A percentile compares a stretch with the other conserved stretches of the same genome.
phyloP scores from a whole-genome alignment of 2,329 filamentous ascomycete species.

The Stachybotrys chlorohalonatus region DNA sequence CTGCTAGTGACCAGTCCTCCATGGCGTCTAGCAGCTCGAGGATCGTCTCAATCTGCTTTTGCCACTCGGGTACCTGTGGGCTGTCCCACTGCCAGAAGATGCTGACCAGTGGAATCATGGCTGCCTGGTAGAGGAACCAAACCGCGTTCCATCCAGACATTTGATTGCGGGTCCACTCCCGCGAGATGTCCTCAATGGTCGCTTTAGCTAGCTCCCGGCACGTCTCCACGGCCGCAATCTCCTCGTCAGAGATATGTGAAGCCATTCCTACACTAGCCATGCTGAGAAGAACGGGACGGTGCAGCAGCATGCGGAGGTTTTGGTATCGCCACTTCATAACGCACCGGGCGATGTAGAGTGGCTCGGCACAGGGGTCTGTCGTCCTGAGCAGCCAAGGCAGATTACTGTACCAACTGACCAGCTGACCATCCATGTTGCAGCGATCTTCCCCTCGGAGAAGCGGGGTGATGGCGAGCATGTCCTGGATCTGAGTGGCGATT shows the following conservation, averaged over 20 bases:
- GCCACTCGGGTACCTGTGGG: conserved; percentile 40
- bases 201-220: conserved; percentile 61
- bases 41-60: conserved; percentile 47
- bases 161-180: conserved; percentile 61
- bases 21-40: conserved; percentile 53
- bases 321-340: conserved; percentile 79
- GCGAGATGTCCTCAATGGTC: conserved; percentile 62
- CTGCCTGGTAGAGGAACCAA: conserved; percentile 73
- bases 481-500: conserved; percentile 69
- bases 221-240: conserved; percentile 57
- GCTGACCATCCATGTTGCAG: conserved; percentile 54
- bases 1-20: conserved; percentile 55
- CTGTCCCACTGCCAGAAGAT: conserved; percentile 58
- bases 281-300: conserved; percentile 62
- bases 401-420: conserved; percentile 63
- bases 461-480: conserved; percentile 61
- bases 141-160: conserved; percentile 74
- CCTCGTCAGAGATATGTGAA: conserved; percentile 46
- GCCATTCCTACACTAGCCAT: conserved; percentile 41
- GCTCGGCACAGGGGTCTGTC: conserved; percentile 59
- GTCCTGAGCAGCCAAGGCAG: conserved; percentile 57
- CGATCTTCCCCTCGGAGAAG: conserved; percentile 59
- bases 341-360: conserved; percentile 58
- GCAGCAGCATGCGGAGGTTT: conserved; percentile 66
- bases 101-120: conserved; percentile 67